phyloP scores from a whole-genome alignment of 306 rosid species.

The Pterocarpus santalinus region DNA sequence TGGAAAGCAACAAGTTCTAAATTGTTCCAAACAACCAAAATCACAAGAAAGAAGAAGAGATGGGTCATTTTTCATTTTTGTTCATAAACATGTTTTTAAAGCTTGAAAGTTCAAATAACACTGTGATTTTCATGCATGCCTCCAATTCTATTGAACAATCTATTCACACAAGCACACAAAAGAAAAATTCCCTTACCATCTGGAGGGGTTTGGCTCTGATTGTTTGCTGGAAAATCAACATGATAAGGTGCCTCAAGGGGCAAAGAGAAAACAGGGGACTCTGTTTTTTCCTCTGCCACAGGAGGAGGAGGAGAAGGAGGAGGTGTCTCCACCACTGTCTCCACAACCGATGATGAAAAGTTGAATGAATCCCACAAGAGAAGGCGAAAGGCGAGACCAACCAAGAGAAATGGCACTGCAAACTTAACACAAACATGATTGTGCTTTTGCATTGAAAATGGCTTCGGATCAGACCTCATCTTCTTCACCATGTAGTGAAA shows the following conservation, averaged over 20 bases:
- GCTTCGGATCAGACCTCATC: slow-evolving; percentile 47
- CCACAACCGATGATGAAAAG: not conserved
- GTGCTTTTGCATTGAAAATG: slow-evolving; percentile 46
- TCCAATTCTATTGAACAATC: not conserved
- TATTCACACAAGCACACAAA: not conserved
- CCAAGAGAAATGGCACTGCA: slow-evolving; percentile 40
- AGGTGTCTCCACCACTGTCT: slow-evolving; percentile 18
- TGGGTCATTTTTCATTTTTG: not conserved
- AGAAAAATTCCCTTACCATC: slow-evolving; percentile 29
- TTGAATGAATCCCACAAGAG: slow-evolving; percentile 53
- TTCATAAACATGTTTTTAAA: not conserved
- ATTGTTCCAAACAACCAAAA: not conserved
- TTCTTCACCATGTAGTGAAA: slow-evolving; percentile 46
- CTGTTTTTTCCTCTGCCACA: slow-evolving; percentile 35
- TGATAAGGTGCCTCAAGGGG: slow-evolving; percentile 10
- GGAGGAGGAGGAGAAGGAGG: slow-evolving; percentile 36
- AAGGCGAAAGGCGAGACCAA: slow-evolving; percentile 49
- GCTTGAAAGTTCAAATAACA: not conserved
- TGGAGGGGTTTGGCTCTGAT: slow-evolving; percentile 18
- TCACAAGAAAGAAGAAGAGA: slow-evolving; percentile 6
- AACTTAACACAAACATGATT: slow-evolving; percentile 44
- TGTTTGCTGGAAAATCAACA: slow-evolving; percentile 35
- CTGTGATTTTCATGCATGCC: not conserved
- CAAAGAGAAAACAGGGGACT: slow-evolving; percentile 39
- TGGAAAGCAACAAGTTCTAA: not conserved